Evolutionary conservation across 768 basidiomycete species (phyloP), one percentile per base, ranked within the genome.

Genomic region (Jaapia argillacea): DNA sequence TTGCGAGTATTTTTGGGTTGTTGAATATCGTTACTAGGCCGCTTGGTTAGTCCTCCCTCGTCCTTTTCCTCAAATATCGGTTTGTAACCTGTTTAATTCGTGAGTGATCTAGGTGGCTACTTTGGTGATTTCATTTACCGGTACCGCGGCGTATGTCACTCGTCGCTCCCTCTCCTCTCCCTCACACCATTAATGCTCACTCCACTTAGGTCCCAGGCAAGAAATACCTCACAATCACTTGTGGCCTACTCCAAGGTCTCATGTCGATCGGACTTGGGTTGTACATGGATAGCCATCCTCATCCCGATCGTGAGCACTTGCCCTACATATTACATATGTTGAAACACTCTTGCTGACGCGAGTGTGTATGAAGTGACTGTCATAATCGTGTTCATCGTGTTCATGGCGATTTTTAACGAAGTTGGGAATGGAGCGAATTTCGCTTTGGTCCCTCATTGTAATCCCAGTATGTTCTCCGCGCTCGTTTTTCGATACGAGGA

Each of bases 1-100:
- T 33, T 16, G 28, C 28, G 16, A 16, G 28, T 10, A 16, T 33
- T 44, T 12, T 36, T 27, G 74, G 77, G 3, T 62, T 79, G 44
- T 52, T 77, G 36, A 79, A 78, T 51, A 28, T 77, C 28, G 51
- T 74, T 45, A 68, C 70, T 0, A 67, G 77, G 4, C 73, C 74
- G 0, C 44, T 70, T 2, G 71, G 60, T 48, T 14, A n/a, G 39
- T 43, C 27, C 31, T 6, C 31, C 20, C 36, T 36, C 16, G 28
- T 22, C 33, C 2, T 21, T 24, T 23, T 10, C 6, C 24, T 21
- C 2, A 2, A 28, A 10, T 43, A n/a, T 21, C 12, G 7, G 26
- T 41, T 16, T 33, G 4, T 37, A 20, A 6, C n/a, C 25, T 36
- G 4, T 27, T n/a, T n/a, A 5, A n/a, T n/a, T 33, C 42, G 33